These are phyloP conservation scores for Cucumis sativus DNA, from an alignment of 306 rosid species.

Conservation along the genomic window Cucumber_9930_V3 NC_026655.2:23098501-23099000, in stretches of 20 bases:
- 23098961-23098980: too few species aligned
- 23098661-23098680: slow-evolving; percentile 21
- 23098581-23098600: slow-evolving; percentile 19
- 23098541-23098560: neutral
- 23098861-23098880: neutral
- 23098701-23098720: neutral
- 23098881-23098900: neutral
- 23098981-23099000: too few species aligned
- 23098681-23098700: neutral
- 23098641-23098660: slow-evolving; percentile 13
- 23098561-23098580: slow-evolving; percentile 20
- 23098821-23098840: neutral
- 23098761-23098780: neutral
- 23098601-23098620: slow-evolving; percentile 30
- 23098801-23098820: neutral
- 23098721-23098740: neutral
- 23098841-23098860: neutral
- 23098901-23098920: too few species aligned
- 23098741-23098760: neutral
- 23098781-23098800: neutral
- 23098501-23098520: slow-evolving; percentile 7
- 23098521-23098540: slow-evolving; percentile 1
- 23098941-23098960: too few species aligned
- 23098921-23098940: too few species aligned
- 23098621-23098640: slow-evolving; percentile 21